Evolutionary conservation across 768 basidiomycete species (phyloP).

Genomic region (Arthromyces matolae): DNA sequence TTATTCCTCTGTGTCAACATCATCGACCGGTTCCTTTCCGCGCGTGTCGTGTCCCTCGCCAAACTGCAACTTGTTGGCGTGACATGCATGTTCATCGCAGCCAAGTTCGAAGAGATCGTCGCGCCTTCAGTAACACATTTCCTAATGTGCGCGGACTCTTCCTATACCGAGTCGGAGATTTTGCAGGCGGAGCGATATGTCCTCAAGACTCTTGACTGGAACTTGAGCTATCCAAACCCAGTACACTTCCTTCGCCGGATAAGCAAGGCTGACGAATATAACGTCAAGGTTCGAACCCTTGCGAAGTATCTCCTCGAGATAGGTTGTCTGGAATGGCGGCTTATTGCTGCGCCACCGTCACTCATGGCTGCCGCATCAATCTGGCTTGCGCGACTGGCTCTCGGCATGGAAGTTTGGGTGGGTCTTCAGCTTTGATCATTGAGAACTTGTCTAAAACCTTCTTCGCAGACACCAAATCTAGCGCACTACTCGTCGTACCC

Average conservation of each 20-base stretch:
- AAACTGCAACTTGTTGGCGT: constrained; percentile 96
- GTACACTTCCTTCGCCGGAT: constrained; percentile 89
- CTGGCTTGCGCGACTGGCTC: constrained; percentile 83
- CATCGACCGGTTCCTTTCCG: constrained; percentile 78
- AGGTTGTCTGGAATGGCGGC: constrained; percentile 78
- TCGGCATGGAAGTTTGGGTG: constrained; percentile 88
- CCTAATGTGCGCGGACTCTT: constrained; percentile 77
- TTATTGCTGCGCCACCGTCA: constrained; percentile 81
- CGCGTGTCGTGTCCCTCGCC: constrained; percentile 78
- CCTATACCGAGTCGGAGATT: constrained; percentile 80
- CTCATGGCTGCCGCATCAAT: constrained; percentile 85
- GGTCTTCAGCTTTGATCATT: constrained; percentile 23
- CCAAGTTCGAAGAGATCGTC: constrained; percentile 95
- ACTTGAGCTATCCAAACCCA: constrained; percentile 89
- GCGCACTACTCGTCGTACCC: constrained; percentile 94
- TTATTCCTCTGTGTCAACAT: constrained; percentile 94
- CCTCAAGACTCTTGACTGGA: constrained; percentile 89
- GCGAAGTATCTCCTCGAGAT: constrained; percentile 96
- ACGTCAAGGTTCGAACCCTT: constrained; percentile 85
- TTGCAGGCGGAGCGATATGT: constrained; percentile 81
- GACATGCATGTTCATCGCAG: constrained; percentile 88
- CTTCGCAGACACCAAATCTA: constrained; percentile 67
- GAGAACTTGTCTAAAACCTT: not conserved
- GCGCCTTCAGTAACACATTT: constrained; percentile 91
- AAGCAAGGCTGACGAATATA: constrained; percentile 96